phyloP scores from a whole-genome alignment of 306 rosid genomes.

The Trifolium dubium region DNA sequence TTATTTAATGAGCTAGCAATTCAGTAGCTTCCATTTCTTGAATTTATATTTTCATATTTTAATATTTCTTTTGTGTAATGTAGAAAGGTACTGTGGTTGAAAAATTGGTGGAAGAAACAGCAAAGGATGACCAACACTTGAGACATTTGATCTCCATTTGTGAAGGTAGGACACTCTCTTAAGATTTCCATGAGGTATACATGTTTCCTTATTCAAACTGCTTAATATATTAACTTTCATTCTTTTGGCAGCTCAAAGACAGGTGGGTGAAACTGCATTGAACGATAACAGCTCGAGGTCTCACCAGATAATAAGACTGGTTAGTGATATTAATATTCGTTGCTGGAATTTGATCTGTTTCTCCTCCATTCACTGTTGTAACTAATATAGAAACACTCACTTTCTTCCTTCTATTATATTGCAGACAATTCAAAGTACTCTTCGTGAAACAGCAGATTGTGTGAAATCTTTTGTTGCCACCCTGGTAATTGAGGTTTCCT shows the following conservation, averaged over 20 bases:
- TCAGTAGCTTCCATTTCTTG: background rate
- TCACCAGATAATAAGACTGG: conserved; percentile 98
- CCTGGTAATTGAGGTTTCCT: conserved; percentile 65
- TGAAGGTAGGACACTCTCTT: conserved; percentile 64
- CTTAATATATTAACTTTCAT: conserved; percentile 16
- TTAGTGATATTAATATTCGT: conserved; percentile 43
- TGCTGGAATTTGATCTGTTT: conserved; percentile 24
- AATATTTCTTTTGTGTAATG: conserved; percentile 35
- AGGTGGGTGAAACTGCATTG: conserved; percentile 98
- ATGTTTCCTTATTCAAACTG: conserved; percentile 7
- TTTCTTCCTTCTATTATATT: conserved; percentile 30
- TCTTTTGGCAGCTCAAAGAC: conserved; percentile 87
- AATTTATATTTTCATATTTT: conserved; percentile 29
- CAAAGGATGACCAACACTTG: conserved; percentile 82
- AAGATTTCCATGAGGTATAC: conserved; percentile 12
- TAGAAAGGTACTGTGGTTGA: conserved; percentile 99
- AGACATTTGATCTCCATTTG: conserved; percentile 90
- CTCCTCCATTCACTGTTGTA: conserved; percentile 3
- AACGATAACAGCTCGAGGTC: conserved; percentile 96
- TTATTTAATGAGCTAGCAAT: background rate
- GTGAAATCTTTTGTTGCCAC: conserved; percentile 94
- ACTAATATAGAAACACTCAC: background rate
- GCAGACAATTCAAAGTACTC: conserved; percentile 93
- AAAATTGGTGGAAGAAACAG: conserved; percentile 95
- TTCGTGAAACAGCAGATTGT: conserved; percentile 80